Evolutionary conservation across 768 basidiomycete species (phyloP), one percentile per base, ranked within the genome.

Genomic region (Kwoniella sp.): DNA sequence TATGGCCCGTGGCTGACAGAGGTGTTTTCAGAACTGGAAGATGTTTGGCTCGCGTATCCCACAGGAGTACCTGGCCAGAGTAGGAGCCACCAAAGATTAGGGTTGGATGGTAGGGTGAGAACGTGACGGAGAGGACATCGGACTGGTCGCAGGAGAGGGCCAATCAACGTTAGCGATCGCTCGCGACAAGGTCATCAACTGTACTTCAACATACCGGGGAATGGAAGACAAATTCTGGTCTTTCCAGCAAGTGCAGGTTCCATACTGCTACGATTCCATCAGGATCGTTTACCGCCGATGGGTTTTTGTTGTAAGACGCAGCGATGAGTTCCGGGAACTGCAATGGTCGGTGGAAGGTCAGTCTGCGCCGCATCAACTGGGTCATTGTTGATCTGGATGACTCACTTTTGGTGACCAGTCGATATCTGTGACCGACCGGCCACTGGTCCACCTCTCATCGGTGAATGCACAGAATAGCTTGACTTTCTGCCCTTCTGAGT

Each of bases 71-170:
- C 82, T 98, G 96, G 20, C 96, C 96, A 29, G 96, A 97, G 79
- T 98, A 98, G n/a, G 96, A 97, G 25, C 96, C 96, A 58, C 96
- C 96, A 68, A 98, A 96, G 41, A 99, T 86, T 20, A 97, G 87
- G 74, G 96, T 98, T 1, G 96, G 91, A 80, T 99, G 95, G 82
- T 96, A 98, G 0, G 96, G 94, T 0, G 96, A 97, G 80, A 98
- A 98, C 8, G 90, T 89, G 7, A 98, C 92, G 0, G 95, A 96
- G 22, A 99, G 87, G 37, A 98, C 93, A 75, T 99, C 96, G 53
- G 96, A 97, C 96, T 97, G 79, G 1, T n/a, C 7, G n/a, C n/a
- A 2, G 50, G 23, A 13, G 1, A 12, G 38, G 8, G 28, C 55
- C 25, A 61, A 31, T 53, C 26, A 51, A 45, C 8, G 26, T 28